Evolutionary conservation across 2,329 filamentous ascomycete genomes (phyloP).

Genomic region (Periconia macrospinosa): DNA sequence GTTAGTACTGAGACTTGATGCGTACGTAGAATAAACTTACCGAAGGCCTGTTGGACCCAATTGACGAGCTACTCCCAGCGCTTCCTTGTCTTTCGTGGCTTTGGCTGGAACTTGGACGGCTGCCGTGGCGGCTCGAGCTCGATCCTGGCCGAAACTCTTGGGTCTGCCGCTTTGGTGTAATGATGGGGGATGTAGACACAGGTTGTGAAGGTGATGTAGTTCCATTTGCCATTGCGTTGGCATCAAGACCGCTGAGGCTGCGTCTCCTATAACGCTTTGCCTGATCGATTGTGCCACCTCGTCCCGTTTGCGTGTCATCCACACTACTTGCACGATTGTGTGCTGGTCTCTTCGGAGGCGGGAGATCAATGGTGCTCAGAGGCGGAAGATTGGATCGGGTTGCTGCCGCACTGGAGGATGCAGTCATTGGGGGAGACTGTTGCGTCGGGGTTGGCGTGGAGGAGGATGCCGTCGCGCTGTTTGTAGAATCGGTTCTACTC

Average conservation of each 20-base stretch:
- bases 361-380: constrained; percentile 46
- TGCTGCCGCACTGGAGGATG: constrained; percentile 53
- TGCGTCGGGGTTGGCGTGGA: constrained; percentile 33
- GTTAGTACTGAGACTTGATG: constrained; percentile 4
- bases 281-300: constrained; percentile 62
- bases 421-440: constrained; percentile 31
- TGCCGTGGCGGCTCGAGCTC: constrained; percentile 32
- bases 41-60: constrained; percentile 35
- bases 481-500: constrained; percentile 56
- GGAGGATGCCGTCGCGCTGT: constrained; percentile 30
- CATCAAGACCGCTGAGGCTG: constrained; percentile 72
- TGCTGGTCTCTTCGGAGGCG: constrained; percentile 41
- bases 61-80: constrained; percentile 41
- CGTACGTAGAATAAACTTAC: constrained; percentile 22
- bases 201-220: constrained; percentile 15
- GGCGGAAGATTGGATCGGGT: constrained; percentile 59
- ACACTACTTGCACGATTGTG: constrained; percentile 63
- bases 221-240: constrained; percentile 23
- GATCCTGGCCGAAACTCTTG: constrained; percentile 29
- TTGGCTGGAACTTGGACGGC: constrained; percentile 36
- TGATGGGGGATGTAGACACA: constrained; percentile 12
- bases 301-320: constrained; percentile 71
- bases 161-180: constrained; percentile 16
- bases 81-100: constrained; percentile 43
- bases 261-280: constrained; percentile 78